A percentile compares a stretch with the other conserved stretches of the same genome.
Conservation (phyloP, 441 rosid species). For the Gossypium gossypioides region DNA sequence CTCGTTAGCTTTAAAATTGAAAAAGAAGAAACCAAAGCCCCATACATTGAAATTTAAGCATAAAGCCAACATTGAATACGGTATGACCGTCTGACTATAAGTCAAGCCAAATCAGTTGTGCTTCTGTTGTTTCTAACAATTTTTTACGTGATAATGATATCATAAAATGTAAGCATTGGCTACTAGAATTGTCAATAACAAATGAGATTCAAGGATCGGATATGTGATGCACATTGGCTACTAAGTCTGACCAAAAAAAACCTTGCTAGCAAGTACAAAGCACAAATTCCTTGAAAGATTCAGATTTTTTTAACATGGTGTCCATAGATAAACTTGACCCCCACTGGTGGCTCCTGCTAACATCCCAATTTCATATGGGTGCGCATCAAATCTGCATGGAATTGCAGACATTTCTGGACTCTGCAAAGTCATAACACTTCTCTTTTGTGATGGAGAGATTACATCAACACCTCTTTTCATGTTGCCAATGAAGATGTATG, state of each 20-base stretch:
- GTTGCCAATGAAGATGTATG: constrained; percentile 49
- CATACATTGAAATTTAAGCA: no score
- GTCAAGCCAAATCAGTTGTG: no score
- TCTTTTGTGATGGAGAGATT: constrained; percentile 29
- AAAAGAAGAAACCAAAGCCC: no score
- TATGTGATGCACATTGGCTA: no score
- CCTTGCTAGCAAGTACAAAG: background rate
- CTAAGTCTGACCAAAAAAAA: background rate
- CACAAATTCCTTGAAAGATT: background rate
- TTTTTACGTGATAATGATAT: no score
- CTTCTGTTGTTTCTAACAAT: no score
- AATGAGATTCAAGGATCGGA: no score
- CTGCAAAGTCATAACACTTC: constrained; percentile 29
- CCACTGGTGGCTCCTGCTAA: constrained; percentile 67
- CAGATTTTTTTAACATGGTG: constrained; percentile 12
- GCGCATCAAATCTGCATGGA: constrained; percentile 54
- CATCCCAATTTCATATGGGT: constrained; percentile 54
- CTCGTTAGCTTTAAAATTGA: no score
- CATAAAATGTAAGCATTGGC: no score
- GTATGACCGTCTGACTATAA: no score
- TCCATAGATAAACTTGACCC: constrained; percentile 74
- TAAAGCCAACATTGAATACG: no score
- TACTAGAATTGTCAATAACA: no score
- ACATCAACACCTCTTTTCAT: constrained; percentile 57
- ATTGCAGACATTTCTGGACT: constrained; percentile 43